Conservation (phyloP, 2,329 filamentous ascomycete genomes). For the Exserohilum rostratum region DNA sequence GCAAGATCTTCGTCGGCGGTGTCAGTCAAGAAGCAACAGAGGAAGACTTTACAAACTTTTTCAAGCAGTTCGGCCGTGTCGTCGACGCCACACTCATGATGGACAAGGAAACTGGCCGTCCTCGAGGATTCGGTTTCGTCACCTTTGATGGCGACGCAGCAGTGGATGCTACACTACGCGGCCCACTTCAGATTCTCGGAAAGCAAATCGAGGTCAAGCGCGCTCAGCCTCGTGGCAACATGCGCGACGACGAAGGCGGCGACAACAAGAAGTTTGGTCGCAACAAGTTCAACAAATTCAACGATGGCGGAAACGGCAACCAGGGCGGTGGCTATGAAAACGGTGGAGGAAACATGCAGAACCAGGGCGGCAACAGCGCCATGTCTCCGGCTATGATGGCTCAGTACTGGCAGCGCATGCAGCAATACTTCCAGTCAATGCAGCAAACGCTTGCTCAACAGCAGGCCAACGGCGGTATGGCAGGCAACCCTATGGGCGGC, state of each 20-base stretch:
- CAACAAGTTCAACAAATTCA: constrained; percentile 47
- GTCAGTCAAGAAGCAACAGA: constrained; percentile 97
- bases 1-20: constrained; percentile 98
- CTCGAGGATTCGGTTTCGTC: constrained; percentile 95
- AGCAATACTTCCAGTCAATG: constrained; percentile 95
- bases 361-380: constrained; percentile 53
- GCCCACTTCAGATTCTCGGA: constrained; percentile 87
- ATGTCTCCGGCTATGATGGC: constrained; percentile 98
- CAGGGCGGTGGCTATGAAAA: constrained; percentile 54
- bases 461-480: constrained; percentile 48
- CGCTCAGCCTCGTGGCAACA: constrained; percentile 91
- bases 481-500: constrained; percentile 49
- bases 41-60: constrained; percentile 94
- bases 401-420: constrained; percentile 98
- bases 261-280: constrained; percentile 57
- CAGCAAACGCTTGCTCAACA: constrained; percentile 79
- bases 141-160: constrained; percentile 96
- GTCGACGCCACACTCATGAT: constrained; percentile 99
- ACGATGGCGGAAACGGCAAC: constrained; percentile 49
- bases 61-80: constrained; percentile 93
- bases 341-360: constrained; percentile 53
- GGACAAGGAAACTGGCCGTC: constrained; percentile 98
- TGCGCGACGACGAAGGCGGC: constrained; percentile 82
- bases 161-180: constrained; percentile 86
- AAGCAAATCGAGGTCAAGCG: constrained; percentile 99